These are phyloP conservation scores for Trichocladium antarcticum DNA, from an alignment of 495 filamentous ascomycete genomes.

Conservation along the genomic window DNA sequence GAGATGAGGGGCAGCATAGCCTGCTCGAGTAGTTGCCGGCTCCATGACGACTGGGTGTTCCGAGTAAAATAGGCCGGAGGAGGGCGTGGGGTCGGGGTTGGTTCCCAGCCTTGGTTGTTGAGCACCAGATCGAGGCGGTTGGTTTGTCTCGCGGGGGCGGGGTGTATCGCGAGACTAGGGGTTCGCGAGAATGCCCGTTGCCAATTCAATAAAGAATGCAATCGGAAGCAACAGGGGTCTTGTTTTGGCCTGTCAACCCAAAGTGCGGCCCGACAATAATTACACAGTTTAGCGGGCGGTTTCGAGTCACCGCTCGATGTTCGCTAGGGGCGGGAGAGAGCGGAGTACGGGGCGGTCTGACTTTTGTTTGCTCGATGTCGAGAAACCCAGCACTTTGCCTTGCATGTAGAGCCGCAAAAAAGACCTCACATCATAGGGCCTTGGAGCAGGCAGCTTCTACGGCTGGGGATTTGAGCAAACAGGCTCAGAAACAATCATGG, in stretches of 20 bases:
- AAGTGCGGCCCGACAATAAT: background rate
- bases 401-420: background rate
- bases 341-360: background rate
- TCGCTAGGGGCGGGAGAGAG: background rate
- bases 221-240: background rate
- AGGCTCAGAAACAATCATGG: conserved; percentile 3
- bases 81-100: background rate
- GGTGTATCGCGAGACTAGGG: background rate
- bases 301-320: conserved; percentile 4
- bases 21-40: conserved; percentile 4
- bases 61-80: conserved; percentile 1
- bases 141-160: background rate
- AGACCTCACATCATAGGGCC: conserved; percentile 6
- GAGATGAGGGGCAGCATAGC: conserved; percentile 6
- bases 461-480: background rate
- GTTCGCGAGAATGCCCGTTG: background rate
- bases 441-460: background rate
- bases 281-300: background rate
- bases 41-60: conserved; percentile 7
- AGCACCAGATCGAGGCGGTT: background rate
- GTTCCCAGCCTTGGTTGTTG: background rate
- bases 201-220: background rate
- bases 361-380: background rate
- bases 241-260: background rate
- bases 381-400: conserved; percentile 3